Base-by-base conservation (phyloP, 306 rosid genomes). In the Vicia villosa region DNA sequence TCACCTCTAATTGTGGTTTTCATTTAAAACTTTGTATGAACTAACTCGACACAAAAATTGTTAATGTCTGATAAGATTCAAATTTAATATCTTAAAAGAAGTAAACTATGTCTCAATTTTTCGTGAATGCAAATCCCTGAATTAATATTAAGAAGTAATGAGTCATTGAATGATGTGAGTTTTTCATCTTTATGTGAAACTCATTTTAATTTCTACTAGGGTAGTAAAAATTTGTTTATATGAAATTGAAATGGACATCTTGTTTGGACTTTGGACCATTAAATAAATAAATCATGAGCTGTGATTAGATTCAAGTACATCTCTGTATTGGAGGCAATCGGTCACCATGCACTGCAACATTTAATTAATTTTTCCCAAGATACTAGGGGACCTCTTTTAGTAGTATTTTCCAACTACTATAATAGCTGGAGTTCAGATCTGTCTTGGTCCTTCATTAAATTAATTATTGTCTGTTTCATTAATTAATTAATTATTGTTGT, bases 291-390 rank as follows among this genome's bases (percentile, higher is more conserved):
- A 20, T 54, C 17, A 24, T 55, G 62, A 55, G 62, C 62, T 55
- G 17, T 16, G 2, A 4, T 1, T 22, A 11, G 12, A 22, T 22
- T 54, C 16, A 22, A 54, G n/a, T n/a, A n/a, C n/a, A n/a, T n/a
- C n/a, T n/a, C n/a, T n/a, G n/a, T 55, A 24, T 55, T n/a, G n/a
- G 62, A 26, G 8, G 6, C 69, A 58, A 49, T 46, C 45, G 36
- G 68, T n/a, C 11, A 22, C 34, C 61, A n/a, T 34, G 24, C 42
- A 12, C 10, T 51, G 55, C 41, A n/a, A 37, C 50, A 41, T 51
- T 63, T 61, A 60, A 34, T 40, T 6, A 32, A 6, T 46, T 72
- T 61, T 50, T 8, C 63, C 9, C 50, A 36, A 5, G 20, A 20
- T 62, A 34, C 13, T 20, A 50, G 36, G 43, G 55, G 54, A 46